Evolutionary conservation across 371 early-diverging fungal species (phyloP), one percentile per base, ranked within the genome.

Genomic region (Lichtheimia ornata): DNA sequence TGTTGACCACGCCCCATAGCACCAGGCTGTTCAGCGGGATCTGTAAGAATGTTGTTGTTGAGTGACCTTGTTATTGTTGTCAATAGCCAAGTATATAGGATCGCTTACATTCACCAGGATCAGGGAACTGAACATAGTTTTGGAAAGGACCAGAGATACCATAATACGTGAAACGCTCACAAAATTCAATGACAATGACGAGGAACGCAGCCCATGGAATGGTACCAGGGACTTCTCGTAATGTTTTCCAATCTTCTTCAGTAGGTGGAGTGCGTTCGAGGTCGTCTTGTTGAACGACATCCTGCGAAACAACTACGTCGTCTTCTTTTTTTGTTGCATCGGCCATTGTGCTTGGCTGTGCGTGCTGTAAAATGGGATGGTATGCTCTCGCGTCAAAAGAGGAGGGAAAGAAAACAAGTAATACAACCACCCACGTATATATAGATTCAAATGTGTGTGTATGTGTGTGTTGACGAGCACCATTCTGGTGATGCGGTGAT

Each of bases 161-260:
- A 66, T 90, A 91, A 69, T 81, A 92, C 2, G 89, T 81, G 61
- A 89, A 90, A 51, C 92, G 79, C 70, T 92, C 92, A 71, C 88
- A 88, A 49, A 92, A 87, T 71, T 92, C 92, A 40, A 85, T 85
- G 30, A 82, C 53, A 44, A 92, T 77, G 24, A 92, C 84, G 4
- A 91, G 69, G 53, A 71, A 79, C 0, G 87, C 85, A 14, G 86
- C 71, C 3, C 68, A 50, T 0, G 87, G 88, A 6, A 88, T 64
- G 11, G 51, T 42, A 62, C 87, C 60, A 20, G 60, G 43, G 5
- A 60, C 60, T 52, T 60, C 60, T 27, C 60, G 60, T 25, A 60
- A 27, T 24, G 51, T 52, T 18, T 60, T 60, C 60, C 78, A 74
- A 30, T 86, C 84, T 44, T 81, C 79, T 50, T 71, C 76, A 5